Evolutionary conservation across 2,329 filamentous ascomycete species (phyloP).

Genomic region (Alternaria solani): DNA sequence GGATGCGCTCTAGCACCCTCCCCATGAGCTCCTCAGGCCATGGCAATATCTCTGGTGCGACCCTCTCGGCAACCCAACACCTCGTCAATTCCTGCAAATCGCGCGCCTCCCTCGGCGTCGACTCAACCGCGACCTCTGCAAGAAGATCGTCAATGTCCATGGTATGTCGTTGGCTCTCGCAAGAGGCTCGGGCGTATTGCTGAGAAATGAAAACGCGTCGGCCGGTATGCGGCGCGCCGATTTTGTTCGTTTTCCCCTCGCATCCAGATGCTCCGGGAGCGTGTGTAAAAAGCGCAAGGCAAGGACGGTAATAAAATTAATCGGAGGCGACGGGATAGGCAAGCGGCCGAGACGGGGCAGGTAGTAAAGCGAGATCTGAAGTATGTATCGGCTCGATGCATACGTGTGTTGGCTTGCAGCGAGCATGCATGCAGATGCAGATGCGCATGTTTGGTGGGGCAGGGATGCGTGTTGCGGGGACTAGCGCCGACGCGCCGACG

Average conservation of each 20-base stretch:
- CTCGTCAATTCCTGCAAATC: slow-evolving; percentile 91
- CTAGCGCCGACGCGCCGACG: slow-evolving; percentile 13
- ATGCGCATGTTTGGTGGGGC: slow-evolving; percentile 17
- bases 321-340: neutral
- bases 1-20: slow-evolving; percentile 71
- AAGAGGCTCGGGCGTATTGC: neutral
- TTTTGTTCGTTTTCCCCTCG: neutral
- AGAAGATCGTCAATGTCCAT: slow-evolving; percentile 64
- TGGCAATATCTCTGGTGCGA: slow-evolving; percentile 85
- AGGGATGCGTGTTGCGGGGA: slow-evolving; percentile 17
- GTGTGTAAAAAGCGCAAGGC: neutral
- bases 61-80: slow-evolving; percentile 91
- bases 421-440: slow-evolving; percentile 13
- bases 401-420: slow-evolving; percentile 18
- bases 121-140: slow-evolving; percentile 57
- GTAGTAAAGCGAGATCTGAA: neutral
- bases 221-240: neutral
- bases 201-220: neutral
- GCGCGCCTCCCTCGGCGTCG: slow-evolving; percentile 65
- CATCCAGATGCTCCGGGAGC: neutral
- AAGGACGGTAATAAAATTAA: neutral
- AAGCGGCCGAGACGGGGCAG: neutral
- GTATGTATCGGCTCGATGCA: slow-evolving; percentile 8
- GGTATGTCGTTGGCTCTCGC: neutral
- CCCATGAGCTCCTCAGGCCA: slow-evolving; percentile 82